A percentile compares a stretch with the other conserved stretches of the same genome.
Conservation (phyloP, 2,329 filamentous ascomycete genomes). For the Xylaria sp. region DNA sequence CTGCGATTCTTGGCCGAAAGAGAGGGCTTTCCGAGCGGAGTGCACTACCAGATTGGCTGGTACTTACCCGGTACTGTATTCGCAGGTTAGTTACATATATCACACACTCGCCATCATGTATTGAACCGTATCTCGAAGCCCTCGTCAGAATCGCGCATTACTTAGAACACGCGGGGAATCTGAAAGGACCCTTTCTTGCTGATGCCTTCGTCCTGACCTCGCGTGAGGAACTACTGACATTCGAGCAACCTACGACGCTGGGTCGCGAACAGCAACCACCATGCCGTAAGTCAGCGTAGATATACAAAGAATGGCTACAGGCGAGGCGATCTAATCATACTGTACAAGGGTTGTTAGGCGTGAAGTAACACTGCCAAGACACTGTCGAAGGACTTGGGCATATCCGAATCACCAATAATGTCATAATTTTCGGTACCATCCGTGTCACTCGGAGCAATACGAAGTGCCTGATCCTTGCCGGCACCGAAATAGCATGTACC, state of each 20-base stretch:
- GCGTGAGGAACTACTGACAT: neutral
- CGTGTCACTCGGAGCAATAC: slow-evolving; percentile 28
- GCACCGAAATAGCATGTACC: slow-evolving; percentile 24
- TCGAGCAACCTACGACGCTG: neutral
- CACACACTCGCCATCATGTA: neutral
- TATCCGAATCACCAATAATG: slow-evolving; percentile 22
- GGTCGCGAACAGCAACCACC: neutral
- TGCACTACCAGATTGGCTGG: slow-evolving; percentile 10
- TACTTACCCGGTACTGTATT: slow-evolving; percentile 3
- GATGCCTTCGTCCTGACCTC: neutral
- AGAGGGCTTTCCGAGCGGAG: slow-evolving; percentile 23
- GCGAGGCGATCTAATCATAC: slow-evolving; percentile 8
- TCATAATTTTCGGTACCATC: slow-evolving; percentile 19
- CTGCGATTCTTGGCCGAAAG: slow-evolving; percentile 22
- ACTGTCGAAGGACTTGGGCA: slow-evolving; percentile 14
- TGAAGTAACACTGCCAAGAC: slow-evolving; percentile 23
- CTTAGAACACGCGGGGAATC: too few species aligned
- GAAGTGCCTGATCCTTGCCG: slow-evolving; percentile 19
- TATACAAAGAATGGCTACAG: neutral
- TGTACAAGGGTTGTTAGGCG: slow-evolving; percentile 15
- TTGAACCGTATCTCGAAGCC: neutral
- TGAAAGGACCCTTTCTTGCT: neutral
- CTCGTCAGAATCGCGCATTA: neutral
- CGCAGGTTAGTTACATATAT: neutral
- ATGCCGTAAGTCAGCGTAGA: too few species aligned